A percentile compares a stretch with the other conserved stretches of the same genome.
Evolutionary conservation across 2,329 filamentous ascomycete genomes (phyloP).

Genomic region (Sarocladium brachiariae): DNA sequence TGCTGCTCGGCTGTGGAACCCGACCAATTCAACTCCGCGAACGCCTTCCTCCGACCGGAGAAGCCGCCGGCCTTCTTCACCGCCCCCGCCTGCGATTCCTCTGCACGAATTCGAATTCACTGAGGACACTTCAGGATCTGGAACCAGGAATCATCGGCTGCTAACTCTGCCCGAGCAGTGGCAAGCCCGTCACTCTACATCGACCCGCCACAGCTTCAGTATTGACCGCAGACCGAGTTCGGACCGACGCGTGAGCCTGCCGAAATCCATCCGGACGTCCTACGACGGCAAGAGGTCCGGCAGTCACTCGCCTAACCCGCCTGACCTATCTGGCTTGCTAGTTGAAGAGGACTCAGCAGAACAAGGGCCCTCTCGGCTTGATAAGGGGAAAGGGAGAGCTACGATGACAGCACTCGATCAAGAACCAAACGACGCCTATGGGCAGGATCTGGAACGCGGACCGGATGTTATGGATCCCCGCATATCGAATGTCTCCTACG

Average conservation of each 20-base stretch:
- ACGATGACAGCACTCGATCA: conserved; percentile 38
- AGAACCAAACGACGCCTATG: conserved; percentile 30
- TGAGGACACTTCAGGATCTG: conserved; percentile 29
- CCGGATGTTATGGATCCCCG: conserved; percentile 37
- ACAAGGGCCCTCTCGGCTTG: conserved; percentile 19
- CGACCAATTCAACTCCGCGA: conserved; percentile 52
- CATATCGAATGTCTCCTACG: conserved; percentile 40
- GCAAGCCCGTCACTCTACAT: conserved; percentile 33
- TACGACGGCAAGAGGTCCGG: conserved; percentile 42
- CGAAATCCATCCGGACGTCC: conserved; percentile 45
- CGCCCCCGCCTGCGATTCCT: conserved; percentile 45
- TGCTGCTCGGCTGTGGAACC: conserved; percentile 52
- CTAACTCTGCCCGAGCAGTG: conserved; percentile 44
- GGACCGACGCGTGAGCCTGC: conserved; percentile 45
- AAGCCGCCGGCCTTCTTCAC: conserved; percentile 40
- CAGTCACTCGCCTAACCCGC: conserved; percentile 21
- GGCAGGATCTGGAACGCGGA: conserved; percentile 50
- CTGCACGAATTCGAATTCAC: conserved; percentile 37
- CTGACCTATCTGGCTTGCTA: conserved; percentile 12
- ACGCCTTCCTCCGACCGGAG: conserved; percentile 19
- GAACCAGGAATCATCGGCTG: conserved; percentile 42
- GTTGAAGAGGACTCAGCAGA: conserved; percentile 13
- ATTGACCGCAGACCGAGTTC: conserved; percentile 39
- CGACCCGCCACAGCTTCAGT: conserved; percentile 42
- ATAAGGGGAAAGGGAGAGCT: conserved; percentile 47